Percentiles rank a stretch among this genome's conserved stretches.
Evolutionary conservation across 345 rosid genomes (phyloP).

Genomic region (Combretum micranthum): DNA sequence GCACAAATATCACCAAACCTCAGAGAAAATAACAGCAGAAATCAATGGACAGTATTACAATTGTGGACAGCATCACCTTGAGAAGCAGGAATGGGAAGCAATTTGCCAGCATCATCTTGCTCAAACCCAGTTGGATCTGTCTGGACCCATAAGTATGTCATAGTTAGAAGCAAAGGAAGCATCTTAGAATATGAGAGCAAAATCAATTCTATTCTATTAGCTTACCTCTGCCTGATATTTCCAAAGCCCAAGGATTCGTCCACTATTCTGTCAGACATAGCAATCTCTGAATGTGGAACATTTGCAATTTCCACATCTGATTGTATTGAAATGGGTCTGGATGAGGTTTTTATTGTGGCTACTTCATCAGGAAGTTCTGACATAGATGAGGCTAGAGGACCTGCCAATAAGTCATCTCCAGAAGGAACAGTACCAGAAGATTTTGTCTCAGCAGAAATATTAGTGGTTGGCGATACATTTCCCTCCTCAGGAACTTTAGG

Average conservation of each 20-base stretch:
- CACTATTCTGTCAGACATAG: background rate
- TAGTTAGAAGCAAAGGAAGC: background rate
- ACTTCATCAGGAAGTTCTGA: slow-evolving; percentile 1
- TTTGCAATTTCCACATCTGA: background rate
- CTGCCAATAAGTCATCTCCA: background rate
- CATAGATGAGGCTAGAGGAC: background rate
- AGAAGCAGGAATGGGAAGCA: too few relatives aligned
- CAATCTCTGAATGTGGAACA: slow-evolving; percentile 4
- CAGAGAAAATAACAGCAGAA: too few relatives aligned
- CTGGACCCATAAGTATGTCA: background rate
- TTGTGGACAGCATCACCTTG: too few relatives aligned
- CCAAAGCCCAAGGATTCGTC: slow-evolving; percentile 5
- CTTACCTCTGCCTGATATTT: slow-evolving; percentile 5
- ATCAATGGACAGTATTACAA: too few relatives aligned
- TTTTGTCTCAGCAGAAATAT: slow-evolving; percentile 2
- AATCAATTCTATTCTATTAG: background rate
- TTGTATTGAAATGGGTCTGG: background rate
- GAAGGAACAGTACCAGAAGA: background rate
- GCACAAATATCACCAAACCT: background rate
- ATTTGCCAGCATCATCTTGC: background rate
- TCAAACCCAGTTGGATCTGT: slow-evolving; percentile 6
- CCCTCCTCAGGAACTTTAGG: slow-evolving; percentile 8
- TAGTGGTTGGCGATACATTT: background rate
- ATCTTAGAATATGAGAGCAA: background rate
- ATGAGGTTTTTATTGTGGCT: background rate